phyloP scores from a whole-genome alignment of 805 yeast species.

The Millerozyma acaciae region DNA sequence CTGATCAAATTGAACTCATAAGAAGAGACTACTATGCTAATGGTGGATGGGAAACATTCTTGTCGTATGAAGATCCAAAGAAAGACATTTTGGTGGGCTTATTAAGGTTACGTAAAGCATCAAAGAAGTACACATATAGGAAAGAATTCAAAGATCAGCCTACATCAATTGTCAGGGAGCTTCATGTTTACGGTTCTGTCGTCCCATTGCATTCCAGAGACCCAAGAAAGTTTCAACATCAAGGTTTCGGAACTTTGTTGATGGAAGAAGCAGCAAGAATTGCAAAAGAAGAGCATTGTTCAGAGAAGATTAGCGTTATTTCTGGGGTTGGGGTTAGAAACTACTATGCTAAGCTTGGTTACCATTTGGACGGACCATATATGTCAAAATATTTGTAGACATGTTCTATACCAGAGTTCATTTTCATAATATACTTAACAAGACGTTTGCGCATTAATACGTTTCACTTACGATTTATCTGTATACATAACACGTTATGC shows the following conservation, averaged over 20 bases:
- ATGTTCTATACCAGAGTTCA: too few relatives aligned
- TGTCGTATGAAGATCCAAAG: conserved; percentile 94
- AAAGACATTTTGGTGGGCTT: conserved; percentile 93
- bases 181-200: conserved; percentile 96
- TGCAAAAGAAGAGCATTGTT: conserved; percentile 92
- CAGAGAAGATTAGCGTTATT: conserved; percentile 86
- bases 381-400: conserved; percentile 71
- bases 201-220: conserved; percentile 95
- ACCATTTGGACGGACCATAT: conserved; percentile 89
- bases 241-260: conserved; percentile 93
- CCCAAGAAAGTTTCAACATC: conserved; percentile 97
- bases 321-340: conserved; percentile 98
- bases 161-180: conserved; percentile 92
- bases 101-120: conserved; percentile 80
- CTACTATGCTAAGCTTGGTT: conserved; percentile 90
- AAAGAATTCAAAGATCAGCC: conserved; percentile 81
- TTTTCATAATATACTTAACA: too few relatives aligned
- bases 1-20: conserved; percentile 94
- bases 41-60: conserved; percentile 98
- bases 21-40: conserved; percentile 96
- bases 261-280: conserved; percentile 99
- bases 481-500: too few relatives aligned
- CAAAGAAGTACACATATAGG: conserved; percentile 84
- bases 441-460: too few relatives aligned
- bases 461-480: too few relatives aligned